Conservation (phyloP, 2,329 filamentous ascomycete genomes). For the Epichloe sp. region DNA sequence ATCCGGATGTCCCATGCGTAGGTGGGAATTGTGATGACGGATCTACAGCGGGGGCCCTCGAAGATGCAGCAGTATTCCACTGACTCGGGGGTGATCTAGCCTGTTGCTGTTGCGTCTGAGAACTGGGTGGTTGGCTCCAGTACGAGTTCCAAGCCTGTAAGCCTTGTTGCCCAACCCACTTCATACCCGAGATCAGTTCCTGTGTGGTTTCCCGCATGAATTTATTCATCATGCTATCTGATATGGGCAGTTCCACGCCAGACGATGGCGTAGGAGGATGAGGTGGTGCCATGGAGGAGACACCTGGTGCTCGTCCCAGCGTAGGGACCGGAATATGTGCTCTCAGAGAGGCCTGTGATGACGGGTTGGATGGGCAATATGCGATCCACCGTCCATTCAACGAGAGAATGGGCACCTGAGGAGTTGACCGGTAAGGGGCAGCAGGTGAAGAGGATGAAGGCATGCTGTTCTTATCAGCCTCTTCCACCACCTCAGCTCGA, state of each 20-base stretch:
- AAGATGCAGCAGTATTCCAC: constrained; percentile 26
- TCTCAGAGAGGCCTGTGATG: constrained; percentile 56
- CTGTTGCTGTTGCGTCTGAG: constrained; percentile 27
- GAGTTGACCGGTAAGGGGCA: constrained; percentile 20
- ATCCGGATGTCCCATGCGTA: constrained; percentile 44
- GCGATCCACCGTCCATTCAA: constrained; percentile 65
- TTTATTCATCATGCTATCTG: constrained; percentile 60
- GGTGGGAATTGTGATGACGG: constrained; percentile 50
- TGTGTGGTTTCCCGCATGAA: constrained; percentile 70
- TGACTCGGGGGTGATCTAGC: constrained; percentile 33
- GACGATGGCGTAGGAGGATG: constrained; percentile 54
- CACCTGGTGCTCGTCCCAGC: constrained; percentile 40
- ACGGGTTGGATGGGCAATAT: constrained; percentile 60
- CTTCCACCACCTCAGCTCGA: constrained; percentile 33
- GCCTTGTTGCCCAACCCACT: constrained; percentile 66
- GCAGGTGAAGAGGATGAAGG: constrained; percentile 18
- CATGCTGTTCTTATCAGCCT: constrained; percentile 27
- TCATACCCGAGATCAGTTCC: constrained; percentile 60
- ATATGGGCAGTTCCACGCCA: constrained; percentile 57
- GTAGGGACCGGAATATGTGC: constrained; percentile 48
- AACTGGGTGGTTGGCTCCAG: constrained; percentile 47
- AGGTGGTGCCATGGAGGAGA: constrained; percentile 51
- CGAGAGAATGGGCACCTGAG: constrained; percentile 53
- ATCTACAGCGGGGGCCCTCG: constrained; percentile 33
- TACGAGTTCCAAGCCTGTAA: constrained; percentile 69